Conservation (phyloP, 1,284 basidiomycete genomes). For the Schizophyllum commune region DNA sequence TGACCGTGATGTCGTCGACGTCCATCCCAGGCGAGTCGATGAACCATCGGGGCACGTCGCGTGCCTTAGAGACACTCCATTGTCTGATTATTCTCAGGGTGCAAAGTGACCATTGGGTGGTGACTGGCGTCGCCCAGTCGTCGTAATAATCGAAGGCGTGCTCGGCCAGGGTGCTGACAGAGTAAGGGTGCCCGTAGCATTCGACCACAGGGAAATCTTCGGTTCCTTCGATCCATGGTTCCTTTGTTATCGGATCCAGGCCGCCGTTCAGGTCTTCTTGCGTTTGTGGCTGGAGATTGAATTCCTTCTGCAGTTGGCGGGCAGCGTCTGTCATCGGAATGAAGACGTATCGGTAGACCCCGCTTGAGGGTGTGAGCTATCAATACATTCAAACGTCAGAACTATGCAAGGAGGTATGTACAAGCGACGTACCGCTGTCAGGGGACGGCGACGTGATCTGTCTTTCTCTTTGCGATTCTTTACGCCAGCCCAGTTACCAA, state of each 20-base stretch:
- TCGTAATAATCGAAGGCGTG: background rate
- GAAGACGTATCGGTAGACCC: background rate
- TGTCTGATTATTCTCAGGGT: too few relatives aligned
- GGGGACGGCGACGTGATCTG: background rate
- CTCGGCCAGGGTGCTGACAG: background rate
- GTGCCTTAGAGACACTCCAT: too few relatives aligned
- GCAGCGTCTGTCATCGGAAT: background rate
- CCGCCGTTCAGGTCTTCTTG: background rate
- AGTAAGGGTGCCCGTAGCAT: background rate
- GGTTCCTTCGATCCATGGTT: background rate
- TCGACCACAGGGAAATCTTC: background rate
- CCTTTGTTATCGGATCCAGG: background rate
- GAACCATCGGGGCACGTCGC: too few relatives aligned
- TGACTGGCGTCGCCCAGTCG: too few relatives aligned
- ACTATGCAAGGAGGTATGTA: too few relatives aligned
- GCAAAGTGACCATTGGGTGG: too few relatives aligned
- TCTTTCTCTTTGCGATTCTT: background rate
- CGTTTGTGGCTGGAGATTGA: background rate
- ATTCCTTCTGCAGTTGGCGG: background rate
- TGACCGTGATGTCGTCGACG: too few relatives aligned
- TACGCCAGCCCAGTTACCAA: background rate
- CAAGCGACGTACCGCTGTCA: background rate
- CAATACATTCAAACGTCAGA: background rate
- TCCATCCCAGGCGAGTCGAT: too few relatives aligned
- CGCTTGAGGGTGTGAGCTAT: background rate